phyloP scores from a whole-genome alignment of 1,139 yeast species.

The Diutina neorugosa region DNA sequence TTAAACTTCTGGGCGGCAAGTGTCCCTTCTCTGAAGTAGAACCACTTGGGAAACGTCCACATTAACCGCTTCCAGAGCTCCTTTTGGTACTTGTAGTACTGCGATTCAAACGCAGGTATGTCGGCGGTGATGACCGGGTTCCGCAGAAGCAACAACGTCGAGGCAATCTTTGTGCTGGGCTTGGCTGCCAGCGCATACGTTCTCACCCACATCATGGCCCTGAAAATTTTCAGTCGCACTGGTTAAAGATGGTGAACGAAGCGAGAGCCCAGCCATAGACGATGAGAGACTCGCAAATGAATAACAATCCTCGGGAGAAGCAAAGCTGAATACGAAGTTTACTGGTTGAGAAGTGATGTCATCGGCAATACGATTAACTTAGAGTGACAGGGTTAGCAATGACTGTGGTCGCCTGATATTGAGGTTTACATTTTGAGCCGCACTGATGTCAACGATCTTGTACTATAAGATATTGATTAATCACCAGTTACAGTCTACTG shows the following conservation, averaged over 20 bases:
- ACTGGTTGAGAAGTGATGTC: background rate
- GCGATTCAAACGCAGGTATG: conserved; percentile 56
- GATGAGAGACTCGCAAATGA: background rate
- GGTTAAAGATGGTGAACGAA: background rate
- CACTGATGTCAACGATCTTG: too few species aligned
- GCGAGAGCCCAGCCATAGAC: background rate
- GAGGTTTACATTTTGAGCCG: too few species aligned
- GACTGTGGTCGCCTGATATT: too few species aligned
- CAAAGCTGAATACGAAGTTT: background rate
- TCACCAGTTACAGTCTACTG: too few species aligned
- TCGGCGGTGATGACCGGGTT: conserved; percentile 78
- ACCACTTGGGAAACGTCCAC: conserved; percentile 97
- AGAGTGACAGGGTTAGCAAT: too few species aligned
- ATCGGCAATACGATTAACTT: too few species aligned
- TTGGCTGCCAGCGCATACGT: conserved; percentile 1
- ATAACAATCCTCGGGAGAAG: background rate
- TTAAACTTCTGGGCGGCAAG: conserved; percentile 74
- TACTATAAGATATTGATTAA: too few species aligned
- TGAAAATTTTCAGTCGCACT: background rate
- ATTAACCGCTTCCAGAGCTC: conserved; percentile 81
- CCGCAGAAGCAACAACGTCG: conserved; percentile 61
- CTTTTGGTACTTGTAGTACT: conserved; percentile 72
- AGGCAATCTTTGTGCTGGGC: conserved; percentile 9
- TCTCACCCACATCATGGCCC: conserved; percentile 4
- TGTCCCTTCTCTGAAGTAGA: conserved; percentile 84